A percentile compares a stretch with the other conserved stretches of the same genome.
These are phyloP conservation scores for Pseudogymnoascus sp. DNA, from an alignment of 2,329 filamentous ascomycete genomes.

Conservation along the genomic window DNA sequence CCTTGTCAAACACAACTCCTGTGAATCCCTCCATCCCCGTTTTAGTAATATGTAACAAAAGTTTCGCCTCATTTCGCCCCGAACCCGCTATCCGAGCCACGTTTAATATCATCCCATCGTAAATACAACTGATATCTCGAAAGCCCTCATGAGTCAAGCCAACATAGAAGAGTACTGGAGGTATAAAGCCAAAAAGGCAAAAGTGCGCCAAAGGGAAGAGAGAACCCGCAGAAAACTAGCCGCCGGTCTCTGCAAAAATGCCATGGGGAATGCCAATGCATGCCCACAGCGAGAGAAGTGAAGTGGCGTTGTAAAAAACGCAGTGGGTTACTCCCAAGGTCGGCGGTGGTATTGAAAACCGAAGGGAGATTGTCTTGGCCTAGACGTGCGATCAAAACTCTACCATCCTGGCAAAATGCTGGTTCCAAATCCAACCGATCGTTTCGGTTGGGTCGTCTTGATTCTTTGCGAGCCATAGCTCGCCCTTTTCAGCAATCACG, in stretches of 20 bases:
- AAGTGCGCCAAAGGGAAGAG: conserved; percentile 4
- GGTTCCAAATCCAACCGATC: conserved; percentile 98
- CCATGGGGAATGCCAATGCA: neutral
- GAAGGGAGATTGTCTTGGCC: neutral
- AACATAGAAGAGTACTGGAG: conserved; percentile 7
- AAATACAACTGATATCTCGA: conserved; percentile 6
- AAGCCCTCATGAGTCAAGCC: conserved; percentile 5
- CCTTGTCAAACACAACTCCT: neutral
- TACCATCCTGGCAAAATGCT: conserved; percentile 65
- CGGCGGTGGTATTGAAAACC: neutral
- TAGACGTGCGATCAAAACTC: neutral
- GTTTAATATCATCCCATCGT: conserved; percentile 4
- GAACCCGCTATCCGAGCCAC: conserved; percentile 1
- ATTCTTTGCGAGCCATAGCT: conserved; percentile 95
- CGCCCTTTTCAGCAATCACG: conserved; percentile 92
- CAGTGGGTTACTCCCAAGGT: neutral
- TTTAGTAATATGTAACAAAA: neutral
- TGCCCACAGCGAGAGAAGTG: neutral
- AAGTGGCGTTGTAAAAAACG: conserved; percentile 1
- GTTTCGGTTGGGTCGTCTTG: conserved; percentile 76
- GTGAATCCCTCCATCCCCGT: neutral
- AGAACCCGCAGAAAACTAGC: neutral
- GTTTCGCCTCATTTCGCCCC: neutral
- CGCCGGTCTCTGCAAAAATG: neutral
- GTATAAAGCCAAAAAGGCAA: conserved; percentile 4